These are phyloP conservation scores for Phyllosticta citribraziliensis DNA, from an alignment of 2,329 filamentous ascomycete genomes.

Conservation along the genomic window DNA sequence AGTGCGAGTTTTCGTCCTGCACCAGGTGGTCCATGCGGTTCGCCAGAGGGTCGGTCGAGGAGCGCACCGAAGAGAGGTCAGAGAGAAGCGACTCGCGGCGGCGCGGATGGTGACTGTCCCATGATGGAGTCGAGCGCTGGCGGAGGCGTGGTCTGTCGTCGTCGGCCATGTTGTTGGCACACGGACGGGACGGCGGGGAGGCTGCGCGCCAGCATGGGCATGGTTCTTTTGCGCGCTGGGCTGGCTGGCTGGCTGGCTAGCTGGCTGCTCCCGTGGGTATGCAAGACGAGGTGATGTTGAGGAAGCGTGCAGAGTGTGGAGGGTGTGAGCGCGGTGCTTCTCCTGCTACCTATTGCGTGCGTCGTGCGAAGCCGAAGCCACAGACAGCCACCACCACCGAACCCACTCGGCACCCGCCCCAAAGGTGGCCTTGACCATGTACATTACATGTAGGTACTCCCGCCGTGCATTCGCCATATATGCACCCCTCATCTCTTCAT, in stretches of 20 bases:
- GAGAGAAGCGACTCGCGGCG: conserved; percentile 72
- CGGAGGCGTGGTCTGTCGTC: neutral
- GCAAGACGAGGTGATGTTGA: neutral
- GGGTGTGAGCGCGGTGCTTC: too few species aligned
- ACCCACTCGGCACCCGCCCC: neutral
- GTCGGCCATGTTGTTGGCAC: neutral
- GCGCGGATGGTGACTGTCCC: conserved; percentile 22
- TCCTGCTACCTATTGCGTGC: too few species aligned
- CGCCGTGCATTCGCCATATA: neutral
- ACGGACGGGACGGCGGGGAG: neutral
- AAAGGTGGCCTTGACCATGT: neutral
- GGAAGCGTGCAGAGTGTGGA: neutral
- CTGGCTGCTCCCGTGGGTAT: neutral
- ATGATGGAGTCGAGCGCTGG: neutral
- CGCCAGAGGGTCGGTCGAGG: conserved; percentile 62
- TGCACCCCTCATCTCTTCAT: neutral
- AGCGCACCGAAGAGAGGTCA: conserved; percentile 57
- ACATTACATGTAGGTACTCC: neutral
- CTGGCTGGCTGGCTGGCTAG: neutral
- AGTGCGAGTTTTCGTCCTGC: conserved; percentile 51
- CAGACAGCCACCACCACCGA: too few species aligned
- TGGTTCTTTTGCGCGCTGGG: neutral
- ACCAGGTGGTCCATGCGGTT: conserved; percentile 32
- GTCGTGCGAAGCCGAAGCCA: too few species aligned
- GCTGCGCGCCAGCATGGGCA: neutral